Conservation (phyloP, 305 asterid species). For the Solanum hybrid region DNA sequence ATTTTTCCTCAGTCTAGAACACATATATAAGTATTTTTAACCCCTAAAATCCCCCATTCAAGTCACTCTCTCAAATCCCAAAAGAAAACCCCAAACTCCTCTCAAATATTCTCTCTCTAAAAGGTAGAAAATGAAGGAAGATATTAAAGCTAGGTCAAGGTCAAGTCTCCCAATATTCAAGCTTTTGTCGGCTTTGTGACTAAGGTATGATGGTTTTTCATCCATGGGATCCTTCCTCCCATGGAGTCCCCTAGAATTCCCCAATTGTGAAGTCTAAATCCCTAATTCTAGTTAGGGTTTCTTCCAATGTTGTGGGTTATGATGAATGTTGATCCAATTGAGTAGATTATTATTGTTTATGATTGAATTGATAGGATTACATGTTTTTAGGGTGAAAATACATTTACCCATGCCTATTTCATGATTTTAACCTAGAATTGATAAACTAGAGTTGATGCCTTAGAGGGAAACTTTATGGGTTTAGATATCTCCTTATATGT, state of each 20-base stretch:
- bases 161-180: not conserved
- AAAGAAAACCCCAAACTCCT: no score
- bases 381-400: no score
- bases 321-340: not conserved
- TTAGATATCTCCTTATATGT: not conserved
- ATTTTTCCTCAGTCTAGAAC: no score
- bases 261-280: not conserved
- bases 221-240: not conserved
- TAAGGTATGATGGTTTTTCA: not conserved
- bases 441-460: not conserved
- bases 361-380: not conserved
- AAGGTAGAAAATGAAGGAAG: not conserved
- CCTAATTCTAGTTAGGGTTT: not conserved
- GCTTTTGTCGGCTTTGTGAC: not conserved
- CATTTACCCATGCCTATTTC: not conserved
- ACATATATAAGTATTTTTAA: no score
- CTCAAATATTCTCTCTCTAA: no score
- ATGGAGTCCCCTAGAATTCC: not conserved
- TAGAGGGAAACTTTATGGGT: not conserved
- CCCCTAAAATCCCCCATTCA: no score
- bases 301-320: not conserved
- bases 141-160: not conserved
- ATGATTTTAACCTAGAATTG: not conserved
- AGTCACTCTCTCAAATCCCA: no score
- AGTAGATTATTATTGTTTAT: not conserved